phyloP scores from a whole-genome alignment of 352 stramenopile species.

The Globisporangium solare region DNA sequence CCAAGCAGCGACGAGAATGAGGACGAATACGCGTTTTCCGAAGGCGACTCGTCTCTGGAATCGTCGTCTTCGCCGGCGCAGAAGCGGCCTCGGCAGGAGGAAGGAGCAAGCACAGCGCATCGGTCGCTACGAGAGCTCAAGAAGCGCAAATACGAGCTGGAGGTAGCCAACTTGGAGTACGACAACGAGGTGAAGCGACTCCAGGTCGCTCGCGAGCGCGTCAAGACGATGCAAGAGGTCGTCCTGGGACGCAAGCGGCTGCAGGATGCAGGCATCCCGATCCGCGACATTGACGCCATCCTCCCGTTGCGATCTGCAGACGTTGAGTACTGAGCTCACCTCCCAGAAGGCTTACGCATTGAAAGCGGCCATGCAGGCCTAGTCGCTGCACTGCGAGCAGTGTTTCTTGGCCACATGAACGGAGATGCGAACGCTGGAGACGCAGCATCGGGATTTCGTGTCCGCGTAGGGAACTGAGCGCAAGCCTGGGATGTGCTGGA shows the following conservation, averaged over 20 bases:
- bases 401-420: too few species aligned
- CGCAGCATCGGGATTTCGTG: too few species aligned
- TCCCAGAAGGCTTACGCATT: too few species aligned
- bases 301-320: neutral
- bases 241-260: conserved; percentile 7
- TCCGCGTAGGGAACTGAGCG: too few species aligned
- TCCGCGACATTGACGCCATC: conserved; percentile 6
- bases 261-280: neutral
- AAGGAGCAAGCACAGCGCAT: conserved; percentile 51
- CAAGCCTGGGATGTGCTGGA: too few species aligned
- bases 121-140: neutral
- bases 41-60: conserved; percentile 15
- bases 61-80: conserved; percentile 21
- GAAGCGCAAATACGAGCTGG: conserved; percentile 28
- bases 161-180: conserved; percentile 57
- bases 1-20: neutral
- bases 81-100: conserved; percentile 47
- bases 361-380: too few species aligned
- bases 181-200: conserved; percentile 76
- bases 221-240: conserved; percentile 3
- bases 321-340: neutral
- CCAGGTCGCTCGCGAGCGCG: conserved; percentile 69
- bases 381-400: too few species aligned
- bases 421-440: too few species aligned
- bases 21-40: neutral